Evolutionary conservation across 2,329 filamentous ascomycete genomes (phyloP), one percentile per base, ranked within the genome.

Genomic region (Alternaria metachromatica): DNA sequence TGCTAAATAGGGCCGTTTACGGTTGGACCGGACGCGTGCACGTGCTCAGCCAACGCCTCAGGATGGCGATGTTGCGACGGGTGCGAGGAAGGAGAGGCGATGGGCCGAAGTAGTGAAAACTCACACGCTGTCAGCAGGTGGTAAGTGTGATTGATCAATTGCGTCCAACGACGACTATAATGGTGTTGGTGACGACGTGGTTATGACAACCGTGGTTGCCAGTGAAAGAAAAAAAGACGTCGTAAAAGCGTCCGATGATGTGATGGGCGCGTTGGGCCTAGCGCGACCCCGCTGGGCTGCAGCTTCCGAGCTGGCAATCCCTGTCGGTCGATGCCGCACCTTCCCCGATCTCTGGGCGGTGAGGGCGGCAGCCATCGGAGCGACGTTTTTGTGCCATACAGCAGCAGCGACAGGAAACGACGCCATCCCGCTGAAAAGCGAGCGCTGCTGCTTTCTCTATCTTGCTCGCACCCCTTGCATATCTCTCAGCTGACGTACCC

Each of bases 1-100:
- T 68, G 63, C 70, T 60, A 65, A 69, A 57, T 68, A 60, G 73
- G 69, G 56, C 62, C 55, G 60, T 72, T 58, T 71, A 67, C 69
- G 72, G 69, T 65, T 70, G 58, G 65, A 55, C 63, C 70, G 66
- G 68, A 55, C 46, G 50, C 41, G 25, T 65, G 72, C 71, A 72
- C 72, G 70, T 74, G 69, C 72, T 28, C 41, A 48, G 30, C 20
- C 60, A 53, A 23, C 53, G 45, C 33, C 53, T 28, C 41, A 30
- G 23, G 43, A 44, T 9, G 58, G 58, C 58, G 46, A 21, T 30
- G 49, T 15, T 25, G 44, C 33, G 28, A 30, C 26, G n/a, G 25
- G 23, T 11, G 44, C 37, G 25, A 23, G 33, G 50, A 26, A 45
- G 33, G 25, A 48, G 6, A 43, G 5, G 43, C 49, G 26, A 33